Evolutionary conservation across 352 stramenopile species (phyloP), one percentile per base, ranked within the genome.

Genomic region (Phytophthora boehmeriae): DNA sequence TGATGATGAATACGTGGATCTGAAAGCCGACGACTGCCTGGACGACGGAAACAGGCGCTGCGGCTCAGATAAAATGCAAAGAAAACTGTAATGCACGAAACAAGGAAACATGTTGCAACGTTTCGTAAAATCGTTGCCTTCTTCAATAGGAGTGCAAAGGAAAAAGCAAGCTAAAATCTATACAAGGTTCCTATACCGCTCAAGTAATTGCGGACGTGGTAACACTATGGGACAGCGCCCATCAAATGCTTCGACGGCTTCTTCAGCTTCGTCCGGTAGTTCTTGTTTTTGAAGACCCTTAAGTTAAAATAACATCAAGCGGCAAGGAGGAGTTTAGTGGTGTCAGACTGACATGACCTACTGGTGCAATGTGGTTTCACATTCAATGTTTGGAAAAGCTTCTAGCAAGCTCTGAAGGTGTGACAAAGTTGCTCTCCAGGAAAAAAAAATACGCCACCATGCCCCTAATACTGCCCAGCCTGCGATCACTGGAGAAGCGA

Each of bases 351-450:
- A 44, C 47, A 8, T n/a, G 38, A 35, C 56, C 47, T 10, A 62
- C 54, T n/a, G 54, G 44, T 2, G 56, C 51, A 20, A 64, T 64
- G 47, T 53, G 47, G 20, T 58, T 58, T 20, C n/a, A 46, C 19
- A 46, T 63, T n/a, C 19, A 64, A n/a, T 64, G 56, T 39, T 32
- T 64, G 10, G 39, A 58, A 0, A 64, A 35, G 6, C 56, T 58
- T 23, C 56, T 54, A 8, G 45, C 58, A 0, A 53, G 23, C 17
- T 64, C 58, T n/a, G 28, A 54, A 28, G 39, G 47, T 8, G 48
- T 64, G 39, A 58, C 34, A 8, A 62, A 35, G 9, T 20, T 48
- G 9, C 23, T 63, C 0, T 55, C 45, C n/a, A n/a, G n/a, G 1
- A 36, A 34, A 35, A 36, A 55, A 45, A 45, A 2, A 1, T 63